Conservation (phyloP, 225 moss, liverwort and hornwort genomes). For the Marchantia polymorpha region DNA sequence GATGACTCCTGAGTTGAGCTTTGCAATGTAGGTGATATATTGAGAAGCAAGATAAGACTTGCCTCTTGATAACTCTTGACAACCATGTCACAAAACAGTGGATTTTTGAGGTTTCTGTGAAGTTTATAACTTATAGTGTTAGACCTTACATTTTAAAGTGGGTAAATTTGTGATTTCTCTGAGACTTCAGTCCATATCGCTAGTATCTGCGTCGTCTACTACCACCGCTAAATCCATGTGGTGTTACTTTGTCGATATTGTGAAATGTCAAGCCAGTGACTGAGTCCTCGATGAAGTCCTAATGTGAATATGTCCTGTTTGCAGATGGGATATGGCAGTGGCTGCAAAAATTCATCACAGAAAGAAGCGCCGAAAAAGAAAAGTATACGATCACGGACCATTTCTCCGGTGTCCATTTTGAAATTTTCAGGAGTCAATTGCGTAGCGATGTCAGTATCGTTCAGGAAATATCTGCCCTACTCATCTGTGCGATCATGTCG, state of each 20-base stretch:
- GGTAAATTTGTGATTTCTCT: not conserved
- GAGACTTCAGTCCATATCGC: not conserved
- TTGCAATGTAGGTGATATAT: not conserved
- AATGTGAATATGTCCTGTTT: not conserved
- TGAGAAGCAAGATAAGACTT: not conserved
- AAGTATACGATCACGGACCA: conserved; percentile 27
- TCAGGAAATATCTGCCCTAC: not conserved
- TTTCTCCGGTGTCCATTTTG: not conserved
- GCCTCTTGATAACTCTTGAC: not conserved
- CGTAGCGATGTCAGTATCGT: not conserved
- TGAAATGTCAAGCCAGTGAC: not conserved
- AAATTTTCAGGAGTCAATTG: not conserved
- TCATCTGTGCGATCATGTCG: too few species aligned
- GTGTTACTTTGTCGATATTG: not conserved
- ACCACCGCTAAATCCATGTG: not conserved
- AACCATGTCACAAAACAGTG: not conserved
- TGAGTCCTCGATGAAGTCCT: not conserved
- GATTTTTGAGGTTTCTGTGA: not conserved
- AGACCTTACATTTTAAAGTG: not conserved
- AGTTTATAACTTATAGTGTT: not conserved
- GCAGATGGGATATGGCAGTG: conserved; percentile 36
- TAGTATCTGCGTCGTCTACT: not conserved
- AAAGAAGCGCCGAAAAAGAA: conserved; percentile 40
- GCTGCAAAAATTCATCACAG: conserved; percentile 25
- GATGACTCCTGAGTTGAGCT: not conserved